Evolutionary conservation across 345 rosid species (phyloP), one percentile per base, ranked within the genome.

Genomic region (Clarkia xantiana): DNA sequence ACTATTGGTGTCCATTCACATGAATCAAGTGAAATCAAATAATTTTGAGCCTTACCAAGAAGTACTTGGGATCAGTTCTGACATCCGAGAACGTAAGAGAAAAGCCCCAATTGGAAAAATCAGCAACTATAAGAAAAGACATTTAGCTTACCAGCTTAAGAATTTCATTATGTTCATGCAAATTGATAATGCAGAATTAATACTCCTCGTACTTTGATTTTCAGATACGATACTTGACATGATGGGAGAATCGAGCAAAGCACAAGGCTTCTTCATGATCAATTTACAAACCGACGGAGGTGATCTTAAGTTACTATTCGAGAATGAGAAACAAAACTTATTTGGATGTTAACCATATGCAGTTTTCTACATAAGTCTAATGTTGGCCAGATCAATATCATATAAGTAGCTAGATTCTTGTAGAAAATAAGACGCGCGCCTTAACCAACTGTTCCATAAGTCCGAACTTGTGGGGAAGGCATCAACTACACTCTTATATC

Each of bases 51-150:
- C 25, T 60, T 9, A 25, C 39, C 2, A 60, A 23, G 51, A 60
- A 60, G 57, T 52, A 40, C 51, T 14, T 60, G 25, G 63, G 63
- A 45, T 45, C 57, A 3, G 45, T 52, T 40, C 45, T 52, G 41
- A 7, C 57, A 38, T 45, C 52, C 47, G 25, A 42, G 57, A 60
- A 25, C 45, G 63, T 52, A 60, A 45, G 63, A 45, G 4, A 3
- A 23, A 3, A 3, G 6, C 29, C 6, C 6, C 6, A 2, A n/a
- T n/a, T n/a, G n/a, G n/a, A n/a, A n/a, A n/a, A n/a, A n/a, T n/a
- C n/a, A n/a, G n/a, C n/a, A n/a, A n/a, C n/a, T n/a, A n/a, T n/a
- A n/a, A n/a, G n/a, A n/a, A n/a, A n/a, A n/a, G n/a, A n/a, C n/a
- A n/a, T n/a, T n/a, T n/a, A n/a, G n/a, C n/a, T n/a, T n/a, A n/a